A percentile compares a stretch with the other conserved stretches of the same genome.
Conservation (phyloP, 257 asterid species). For the Solanum gracilifrons region DNA sequence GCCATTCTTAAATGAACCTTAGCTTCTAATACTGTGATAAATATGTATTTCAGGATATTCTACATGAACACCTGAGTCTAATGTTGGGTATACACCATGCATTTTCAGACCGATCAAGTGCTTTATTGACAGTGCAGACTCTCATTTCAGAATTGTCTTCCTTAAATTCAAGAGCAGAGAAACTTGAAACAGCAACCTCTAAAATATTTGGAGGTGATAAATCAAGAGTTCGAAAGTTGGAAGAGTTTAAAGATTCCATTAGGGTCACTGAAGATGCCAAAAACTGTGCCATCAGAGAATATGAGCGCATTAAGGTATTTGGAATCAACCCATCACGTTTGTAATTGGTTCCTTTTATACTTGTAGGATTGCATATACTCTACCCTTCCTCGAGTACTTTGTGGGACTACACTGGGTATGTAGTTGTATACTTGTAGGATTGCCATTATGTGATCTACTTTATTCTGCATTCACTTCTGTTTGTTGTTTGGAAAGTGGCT, state of each 20-base stretch:
- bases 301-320: constrained; percentile 83
- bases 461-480: neutral
- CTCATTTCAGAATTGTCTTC: constrained; percentile 81
- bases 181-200: constrained; percentile 67
- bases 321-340: neutral
- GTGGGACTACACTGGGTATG: neutral
- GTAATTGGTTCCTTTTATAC: neutral
- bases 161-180: constrained; percentile 70
- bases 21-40: neutral
- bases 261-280: constrained; percentile 85
- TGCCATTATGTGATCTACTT: neutral
- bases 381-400: neutral
- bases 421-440: neutral
- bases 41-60: constrained; percentile 49
- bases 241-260: constrained; percentile 70
- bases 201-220: constrained; percentile 78
- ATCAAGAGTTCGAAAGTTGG: constrained; percentile 54
- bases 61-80: constrained; percentile 86
- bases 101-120: constrained; percentile 90
- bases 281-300: constrained; percentile 69
- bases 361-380: neutral
- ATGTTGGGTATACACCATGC: constrained; percentile 76
- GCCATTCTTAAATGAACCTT: neutral
- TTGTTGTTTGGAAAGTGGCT: neutral
- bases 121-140: constrained; percentile 87